A percentile compares a stretch with the other conserved stretches of the same genome.
phyloP scores from a whole-genome alignment of 768 basidiomycete genomes.

The Lactarius pseudohatsudake region DNA sequence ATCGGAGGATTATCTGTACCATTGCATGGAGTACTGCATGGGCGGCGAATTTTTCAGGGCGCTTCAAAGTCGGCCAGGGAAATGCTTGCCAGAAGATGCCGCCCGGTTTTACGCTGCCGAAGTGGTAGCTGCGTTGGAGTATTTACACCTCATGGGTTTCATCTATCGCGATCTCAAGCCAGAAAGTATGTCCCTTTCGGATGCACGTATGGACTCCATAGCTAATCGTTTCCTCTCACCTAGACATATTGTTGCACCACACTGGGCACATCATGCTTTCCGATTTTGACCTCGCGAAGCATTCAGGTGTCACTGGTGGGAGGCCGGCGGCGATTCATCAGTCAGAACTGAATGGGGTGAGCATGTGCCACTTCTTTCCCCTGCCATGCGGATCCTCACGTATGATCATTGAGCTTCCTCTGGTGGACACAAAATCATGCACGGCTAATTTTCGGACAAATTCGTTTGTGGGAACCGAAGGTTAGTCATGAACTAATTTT shows the following conservation, averaged over 20 bases:
- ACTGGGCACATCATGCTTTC: slow-evolving; percentile 99
- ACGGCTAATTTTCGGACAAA: slow-evolving; percentile 98
- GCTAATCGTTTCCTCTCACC: slow-evolving; percentile 27
- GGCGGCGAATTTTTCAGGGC: slow-evolving; percentile 99
- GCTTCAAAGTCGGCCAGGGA: slow-evolving; percentile 93
- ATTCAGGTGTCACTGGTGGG: slow-evolving; percentile 81
- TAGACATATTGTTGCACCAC: slow-evolving; percentile 96
- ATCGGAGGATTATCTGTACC: slow-evolving; percentile 95
- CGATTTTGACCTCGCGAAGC: slow-evolving; percentile 98
- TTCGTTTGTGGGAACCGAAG: slow-evolving; percentile 99
- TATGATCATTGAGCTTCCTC: slow-evolving; percentile 59
- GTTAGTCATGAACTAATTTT: slow-evolving; percentile 40
- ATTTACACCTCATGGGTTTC: slow-evolving; percentile 98
- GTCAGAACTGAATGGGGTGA: slow-evolving; percentile 85
- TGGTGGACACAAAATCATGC: slow-evolving; percentile 96
- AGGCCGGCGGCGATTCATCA: slow-evolving; percentile 85
- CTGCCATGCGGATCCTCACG: slow-evolving; percentile 17
- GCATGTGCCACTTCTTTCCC: slow-evolving; percentile 33
- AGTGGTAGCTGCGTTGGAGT: slow-evolving; percentile 96
- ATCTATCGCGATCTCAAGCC: slow-evolving; percentile 99
- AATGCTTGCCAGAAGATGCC: slow-evolving; percentile 93
- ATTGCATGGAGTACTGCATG: slow-evolving; percentile 99
- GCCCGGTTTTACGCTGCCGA: slow-evolving; percentile 98
- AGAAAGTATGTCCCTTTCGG: slow-evolving; percentile 72
- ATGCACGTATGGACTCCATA: slow-evolving; percentile 11